Evolutionary conservation across 2,329 filamentous ascomycete genomes (phyloP).

Genomic region (Thielaviopsis musarum): DNA sequence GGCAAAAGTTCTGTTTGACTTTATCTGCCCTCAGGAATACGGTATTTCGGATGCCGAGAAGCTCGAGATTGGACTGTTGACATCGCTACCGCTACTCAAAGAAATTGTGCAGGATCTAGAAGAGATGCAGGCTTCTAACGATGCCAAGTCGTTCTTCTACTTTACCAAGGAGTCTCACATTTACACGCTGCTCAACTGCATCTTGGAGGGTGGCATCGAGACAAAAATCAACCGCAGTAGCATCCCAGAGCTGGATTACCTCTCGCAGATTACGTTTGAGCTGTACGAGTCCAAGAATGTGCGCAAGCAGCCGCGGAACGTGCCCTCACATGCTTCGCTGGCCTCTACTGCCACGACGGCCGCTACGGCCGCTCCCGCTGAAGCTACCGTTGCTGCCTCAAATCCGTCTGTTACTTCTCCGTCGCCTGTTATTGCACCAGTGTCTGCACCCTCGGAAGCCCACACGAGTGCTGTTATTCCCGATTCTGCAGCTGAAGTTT

Average conservation of each 20-base stretch:
- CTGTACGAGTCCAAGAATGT: conserved; percentile 81
- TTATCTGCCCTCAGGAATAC: conserved; percentile 96
- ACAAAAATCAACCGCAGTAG: conserved; percentile 92
- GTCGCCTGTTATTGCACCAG: background rate
- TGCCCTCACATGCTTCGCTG: conserved; percentile 14
- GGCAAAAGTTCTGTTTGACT: conserved; percentile 91
- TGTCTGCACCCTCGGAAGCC: background rate
- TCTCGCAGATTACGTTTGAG: conserved; percentile 96
- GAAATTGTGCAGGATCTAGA: conserved; percentile 96
- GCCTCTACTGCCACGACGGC: background rate
- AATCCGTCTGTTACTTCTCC: background rate
- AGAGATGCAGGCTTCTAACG: conserved; percentile 86
- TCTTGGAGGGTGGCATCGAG: conserved; percentile 88
- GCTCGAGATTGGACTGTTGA: conserved; percentile 92
- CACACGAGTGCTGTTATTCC: background rate
- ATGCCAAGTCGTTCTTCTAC: conserved; percentile 94
- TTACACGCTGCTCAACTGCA: conserved; percentile 94
- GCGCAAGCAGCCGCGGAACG: conserved; percentile 28
- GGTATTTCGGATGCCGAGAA: conserved; percentile 92
- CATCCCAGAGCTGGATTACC: conserved; percentile 92
- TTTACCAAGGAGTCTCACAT: conserved; percentile 99
- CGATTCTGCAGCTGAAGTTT: background rate
- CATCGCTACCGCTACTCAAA: conserved; percentile 80
- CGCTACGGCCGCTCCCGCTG: background rate
- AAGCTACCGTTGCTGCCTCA: background rate